These are phyloP conservation scores for Paratrypanosoma confusum DNA, from an alignment of 208 protist genomes.

Conservation along the genomic window DNA sequence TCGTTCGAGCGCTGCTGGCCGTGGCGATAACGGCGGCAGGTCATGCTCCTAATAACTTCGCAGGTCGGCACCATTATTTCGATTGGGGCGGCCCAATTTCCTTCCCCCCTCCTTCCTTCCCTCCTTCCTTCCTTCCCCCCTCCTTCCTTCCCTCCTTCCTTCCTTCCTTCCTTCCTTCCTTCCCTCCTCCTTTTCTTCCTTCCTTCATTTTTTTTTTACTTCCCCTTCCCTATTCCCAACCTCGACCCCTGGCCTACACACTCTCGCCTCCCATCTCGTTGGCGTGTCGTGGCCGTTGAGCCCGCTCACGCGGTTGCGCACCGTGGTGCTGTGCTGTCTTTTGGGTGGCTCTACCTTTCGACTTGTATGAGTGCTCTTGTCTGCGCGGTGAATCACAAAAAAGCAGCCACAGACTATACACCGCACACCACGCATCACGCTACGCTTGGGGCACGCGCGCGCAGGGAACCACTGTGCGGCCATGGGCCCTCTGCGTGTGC, in stretches of 20 bases:
- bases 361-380: no score
- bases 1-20: not conserved
- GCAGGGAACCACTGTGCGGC: no score
- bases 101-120: constrained; percentile 1
- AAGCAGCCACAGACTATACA: no score
- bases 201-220: constrained; percentile 2
- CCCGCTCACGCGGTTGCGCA: not conserved
- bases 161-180: not conserved
- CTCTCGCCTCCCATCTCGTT: not conserved
- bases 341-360: no score
- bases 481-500: no score
- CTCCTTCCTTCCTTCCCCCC: not conserved
- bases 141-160: not conserved
- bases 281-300: constrained; percentile 1
- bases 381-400: no score
- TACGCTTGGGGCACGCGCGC: no score
- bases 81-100: not conserved
- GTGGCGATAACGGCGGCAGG: not conserved
- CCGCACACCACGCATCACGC: no score
- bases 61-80: not conserved
- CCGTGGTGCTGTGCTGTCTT: no score
- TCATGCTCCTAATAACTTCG: not conserved
- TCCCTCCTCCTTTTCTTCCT: not conserved
- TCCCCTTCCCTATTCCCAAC: not conserved
- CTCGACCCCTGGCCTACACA: not conserved